Evolutionary conservation across 225 moss, liverwort and hornwort species (phyloP), one percentile per base, ranked within the genome.

Genomic region (Straminergon stramineum): DNA sequence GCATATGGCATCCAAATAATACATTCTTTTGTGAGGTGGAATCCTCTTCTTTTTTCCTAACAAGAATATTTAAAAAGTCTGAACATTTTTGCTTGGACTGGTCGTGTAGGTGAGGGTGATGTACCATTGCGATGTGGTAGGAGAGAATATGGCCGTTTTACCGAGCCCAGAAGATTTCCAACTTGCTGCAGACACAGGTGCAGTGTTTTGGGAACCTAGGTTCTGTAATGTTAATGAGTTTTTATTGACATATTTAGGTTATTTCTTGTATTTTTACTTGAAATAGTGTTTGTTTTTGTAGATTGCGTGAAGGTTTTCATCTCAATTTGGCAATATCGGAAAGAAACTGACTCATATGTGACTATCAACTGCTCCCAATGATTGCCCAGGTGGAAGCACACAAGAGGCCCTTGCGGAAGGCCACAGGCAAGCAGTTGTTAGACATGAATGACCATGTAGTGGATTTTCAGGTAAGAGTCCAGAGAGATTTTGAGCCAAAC

Each of bases 101-200:
- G 19, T 81, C 13, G 34, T 67, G 75, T 32, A 85, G 88, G 81
- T 91, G 85, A 85, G 75, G 75, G 74, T 88, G 51, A 31, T 81
- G 39, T 91, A 85, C 82, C 85, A 81, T 56, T 60, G 75, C 41
- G 75, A 88, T 60, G 82, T 85, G 74, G 85, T 88, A 60, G 88
- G 81, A 66, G 88, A 91, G 73, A 61, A 67, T 35, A 58, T 88
- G 67, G 22, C 82, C 88, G 16, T 77, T 86, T 77, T 89, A 86
- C 30, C 86, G 86, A 89, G 69, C 69, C 53, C 37, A 41, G 43
- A 86, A 82, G 69, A 86, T 89, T 75, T 89, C 75, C 68, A 86
- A 82, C 55, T 89, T 89, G 89, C 18, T 91, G 82, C 76, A 89
- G 22, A 82, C 86, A 7, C 86, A 86, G 62, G 79, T 90, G 55